A percentile compares a stretch with the other conserved stretches of the same genome.
These are phyloP conservation scores for Ganoderma lingzhi DNA, from an alignment of 1,284 basidiomycete genomes.

Conservation along the genomic window DNA sequence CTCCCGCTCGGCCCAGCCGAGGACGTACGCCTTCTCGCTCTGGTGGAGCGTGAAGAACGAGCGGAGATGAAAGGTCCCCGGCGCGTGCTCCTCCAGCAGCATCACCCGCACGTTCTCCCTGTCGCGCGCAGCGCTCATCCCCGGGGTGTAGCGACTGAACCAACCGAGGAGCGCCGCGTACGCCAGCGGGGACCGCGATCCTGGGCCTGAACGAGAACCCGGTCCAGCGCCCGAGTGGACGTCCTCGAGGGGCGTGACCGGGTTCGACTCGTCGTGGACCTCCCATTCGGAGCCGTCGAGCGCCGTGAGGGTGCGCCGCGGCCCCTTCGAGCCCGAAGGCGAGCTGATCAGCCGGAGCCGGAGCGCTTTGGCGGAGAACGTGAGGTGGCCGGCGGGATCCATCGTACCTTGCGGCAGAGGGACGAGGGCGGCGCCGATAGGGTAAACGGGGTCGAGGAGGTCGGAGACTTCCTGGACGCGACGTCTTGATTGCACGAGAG, in stretches of 20 bases:
- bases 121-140: conserved; percentile 6
- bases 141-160: conserved; percentile 21
- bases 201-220: background rate
- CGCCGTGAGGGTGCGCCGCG: conserved; percentile 8
- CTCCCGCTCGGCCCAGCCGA: conserved; percentile 18
- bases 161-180: conserved; percentile 24
- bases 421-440: conserved; percentile 9
- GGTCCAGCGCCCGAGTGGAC: background rate
- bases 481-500: conserved; percentile 3
- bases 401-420: conserved; percentile 22
- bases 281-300: conserved; percentile 22
- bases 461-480: conserved; percentile 17
- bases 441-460: conserved; percentile 12
- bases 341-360: conserved; percentile 6
- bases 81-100: conserved; percentile 19
- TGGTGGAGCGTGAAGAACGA: conserved; percentile 21
- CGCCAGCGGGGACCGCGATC: background rate
- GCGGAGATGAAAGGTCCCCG: conserved; percentile 18
- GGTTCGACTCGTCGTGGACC: conserved; percentile 7
- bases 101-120: conserved; percentile 20
- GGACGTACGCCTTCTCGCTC: conserved; percentile 15
- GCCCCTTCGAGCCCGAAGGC: background rate
- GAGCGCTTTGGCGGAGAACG: conserved; percentile 13
- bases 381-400: conserved; percentile 22
- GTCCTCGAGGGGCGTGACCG: background rate